These are phyloP conservation scores for Cryptomeria japonica DNA, from an alignment of 75 land plant species.

Conservation along the genomic window DNA sequence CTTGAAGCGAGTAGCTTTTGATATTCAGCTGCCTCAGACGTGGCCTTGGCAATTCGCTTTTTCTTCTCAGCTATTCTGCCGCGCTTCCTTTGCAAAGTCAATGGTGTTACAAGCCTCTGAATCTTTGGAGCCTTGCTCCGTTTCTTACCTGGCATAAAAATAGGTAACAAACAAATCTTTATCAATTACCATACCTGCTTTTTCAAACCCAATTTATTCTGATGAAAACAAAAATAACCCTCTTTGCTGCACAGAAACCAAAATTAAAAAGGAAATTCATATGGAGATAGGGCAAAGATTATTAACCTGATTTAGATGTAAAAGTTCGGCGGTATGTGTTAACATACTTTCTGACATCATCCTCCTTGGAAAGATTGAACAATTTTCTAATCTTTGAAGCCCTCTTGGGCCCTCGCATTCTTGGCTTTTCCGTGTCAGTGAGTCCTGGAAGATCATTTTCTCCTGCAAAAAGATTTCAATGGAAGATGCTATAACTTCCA, in stretches of 20 bases:
- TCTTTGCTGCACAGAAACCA: too few relatives aligned
- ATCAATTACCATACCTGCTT: background rate
- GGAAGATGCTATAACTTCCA: background rate
- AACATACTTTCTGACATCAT: conserved; percentile 85
- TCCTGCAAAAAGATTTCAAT: conserved; percentile 21
- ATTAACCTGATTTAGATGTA: conserved; percentile 55
- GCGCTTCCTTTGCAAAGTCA: conserved; percentile 88
- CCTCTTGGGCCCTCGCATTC: conserved; percentile 90
- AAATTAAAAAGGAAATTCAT: background rate
- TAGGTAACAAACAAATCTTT: too few relatives aligned
- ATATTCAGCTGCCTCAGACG: conserved; percentile 84
- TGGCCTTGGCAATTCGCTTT: conserved; percentile 79
- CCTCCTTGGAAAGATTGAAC: conserved; percentile 77
- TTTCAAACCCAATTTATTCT: background rate
- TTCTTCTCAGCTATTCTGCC: conserved; percentile 78
- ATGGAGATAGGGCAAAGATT: background rate
- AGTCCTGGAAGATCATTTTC: conserved; percentile 81
- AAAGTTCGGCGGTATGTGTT: conserved; percentile 79
- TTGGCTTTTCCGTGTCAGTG: conserved; percentile 83
- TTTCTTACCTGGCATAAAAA: conserved; percentile 65
- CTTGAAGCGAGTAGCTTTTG: conserved; percentile 86
- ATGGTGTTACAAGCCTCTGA: conserved; percentile 89
- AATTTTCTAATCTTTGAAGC: conserved; percentile 83
- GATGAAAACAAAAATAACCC: background rate
- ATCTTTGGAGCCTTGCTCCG: conserved; percentile 91